Base-by-base conservation (phyloP, 2,329 filamentous ascomycete species). In the Penicillium sumatraense region DNA sequence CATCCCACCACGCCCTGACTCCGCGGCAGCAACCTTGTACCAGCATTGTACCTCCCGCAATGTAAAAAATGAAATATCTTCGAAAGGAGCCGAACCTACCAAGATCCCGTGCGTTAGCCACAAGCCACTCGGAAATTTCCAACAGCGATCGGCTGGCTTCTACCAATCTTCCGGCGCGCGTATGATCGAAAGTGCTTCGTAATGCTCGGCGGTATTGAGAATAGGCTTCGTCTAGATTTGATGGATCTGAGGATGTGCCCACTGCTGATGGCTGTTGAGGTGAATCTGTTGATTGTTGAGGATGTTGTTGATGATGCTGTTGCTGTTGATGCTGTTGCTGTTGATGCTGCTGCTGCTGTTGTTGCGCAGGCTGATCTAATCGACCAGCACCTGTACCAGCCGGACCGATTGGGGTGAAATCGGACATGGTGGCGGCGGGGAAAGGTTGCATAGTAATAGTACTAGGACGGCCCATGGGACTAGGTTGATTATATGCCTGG, bases 131-230 rank as follows among this genome's bases (percentile, higher is more conserved):
- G 35, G 87, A 88, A 61, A 88, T 80, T 56, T 85, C 78, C 53
- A 87, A 72, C 47, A 90, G 73, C 51, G 82, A 81, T 57, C 75
- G 74, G 56, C 82, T 83, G 38, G 86, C 85, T 59, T 87, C 84
- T 48, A 75, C 76, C 64, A 90, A 77, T 53, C 81, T 78, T 23
- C 86, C 85, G 57, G 85, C 80, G 51, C 83, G 83, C 51, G 91
- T 87, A 61, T 88, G 84, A 60, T 89, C 86, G 67, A 93, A 95
- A 10, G 91, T 88, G 51, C 79, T 79, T 78, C 74, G 79, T 48
- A 87, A 71, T 48, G 80, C 79, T 49, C 72, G 78, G 63, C 85
- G 81, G 61, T 86, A 87, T 56, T 79, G 78, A 38, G 83, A 81
- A 78, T 89, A 95, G 49, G 86, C 87, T 66, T 89, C 87, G 60